phyloP scores from a whole-genome alignment of 371 early-diverging fungal species.

The Rhizopus sp. region DNA sequence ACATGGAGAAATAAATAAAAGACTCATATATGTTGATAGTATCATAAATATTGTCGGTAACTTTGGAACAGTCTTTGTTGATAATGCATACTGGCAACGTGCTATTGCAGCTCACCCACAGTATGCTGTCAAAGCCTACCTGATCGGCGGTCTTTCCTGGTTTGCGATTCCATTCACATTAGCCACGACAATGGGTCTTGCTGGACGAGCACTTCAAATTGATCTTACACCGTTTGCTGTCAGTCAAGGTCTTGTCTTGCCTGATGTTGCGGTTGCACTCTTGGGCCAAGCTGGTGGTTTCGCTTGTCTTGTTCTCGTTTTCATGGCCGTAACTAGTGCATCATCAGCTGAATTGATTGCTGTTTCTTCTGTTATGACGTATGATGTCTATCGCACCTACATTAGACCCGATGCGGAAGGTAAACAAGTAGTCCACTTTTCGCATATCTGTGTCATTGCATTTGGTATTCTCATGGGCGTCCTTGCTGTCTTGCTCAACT shows the following conservation, averaged over 20 bases:
- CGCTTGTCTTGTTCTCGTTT: conserved; percentile 64
- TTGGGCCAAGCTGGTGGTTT: conserved; percentile 62
- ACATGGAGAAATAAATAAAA: not conserved
- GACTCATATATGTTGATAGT: conserved; percentile 2
- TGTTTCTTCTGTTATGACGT: conserved; percentile 68
- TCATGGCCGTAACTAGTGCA: conserved; percentile 73
- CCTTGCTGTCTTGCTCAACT: conserved; percentile 59
- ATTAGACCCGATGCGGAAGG: conserved; percentile 65
- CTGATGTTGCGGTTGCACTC: conserved; percentile 64
- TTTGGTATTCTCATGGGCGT: conserved; percentile 73
- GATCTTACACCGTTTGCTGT: conserved; percentile 51
- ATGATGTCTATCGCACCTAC: conserved; percentile 70
- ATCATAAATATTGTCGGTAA: conserved; percentile 75
- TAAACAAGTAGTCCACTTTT: conserved; percentile 57
- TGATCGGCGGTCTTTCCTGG: conserved; percentile 73
- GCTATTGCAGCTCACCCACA: conserved; percentile 70
- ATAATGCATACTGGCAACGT: conserved; percentile 74
- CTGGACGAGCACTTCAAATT: conserved; percentile 64
- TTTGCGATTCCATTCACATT: conserved; percentile 74
- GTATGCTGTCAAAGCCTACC: conserved; percentile 68
- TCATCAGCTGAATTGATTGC: conserved; percentile 73
- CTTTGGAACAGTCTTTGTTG: conserved; percentile 75
- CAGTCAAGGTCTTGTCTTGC: conserved; percentile 66
- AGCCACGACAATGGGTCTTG: conserved; percentile 70
- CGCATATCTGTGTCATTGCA: conserved; percentile 54